These are phyloP conservation scores for Eucalyptus erythrocorys DNA, from an alignment of 345 rosid genomes.

Conservation along the genomic window DNA sequence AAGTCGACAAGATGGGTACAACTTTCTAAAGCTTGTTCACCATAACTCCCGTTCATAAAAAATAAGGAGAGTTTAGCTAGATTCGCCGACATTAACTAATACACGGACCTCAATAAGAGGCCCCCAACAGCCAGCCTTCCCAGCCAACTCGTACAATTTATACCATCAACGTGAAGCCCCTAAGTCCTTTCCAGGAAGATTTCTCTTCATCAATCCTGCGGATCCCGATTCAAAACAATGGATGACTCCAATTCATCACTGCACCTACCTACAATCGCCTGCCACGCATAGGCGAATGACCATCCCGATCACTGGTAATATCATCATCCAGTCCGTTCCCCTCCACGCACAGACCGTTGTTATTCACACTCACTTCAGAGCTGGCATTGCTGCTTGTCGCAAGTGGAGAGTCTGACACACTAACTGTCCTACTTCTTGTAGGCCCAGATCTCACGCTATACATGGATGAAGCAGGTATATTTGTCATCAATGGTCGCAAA, in stretches of 20 bases:
- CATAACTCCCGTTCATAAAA: not conserved
- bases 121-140: not conserved
- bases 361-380: slow-evolving; percentile 84
- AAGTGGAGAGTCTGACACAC: slow-evolving; percentile 84
- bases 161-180: not conserved
- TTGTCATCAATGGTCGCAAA: slow-evolving; percentile 81
- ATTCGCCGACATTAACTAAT: not conserved
- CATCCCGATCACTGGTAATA: slow-evolving; percentile 48
- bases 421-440: slow-evolving; percentile 47
- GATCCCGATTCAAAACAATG: not conserved
- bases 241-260: not conserved
- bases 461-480: slow-evolving; percentile 96
- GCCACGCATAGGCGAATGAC: slow-evolving; percentile 59
- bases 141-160: not conserved
- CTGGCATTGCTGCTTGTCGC: slow-evolving; percentile 98
- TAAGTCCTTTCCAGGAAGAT: not conserved
- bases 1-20: not conserved
- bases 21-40: not conserved
- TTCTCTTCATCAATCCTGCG: not conserved
- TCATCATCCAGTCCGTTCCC: slow-evolving; percentile 57
- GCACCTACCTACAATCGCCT: slow-evolving; percentile 24
- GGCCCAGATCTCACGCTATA: slow-evolving; percentile 94
- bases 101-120: not conserved
- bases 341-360: slow-evolving; percentile 53
- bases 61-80: not conserved